These are phyloP conservation scores for Ramichloridium luteum DNA, from an alignment of 2,329 filamentous ascomycete genomes.

Conservation along the genomic window DNA sequence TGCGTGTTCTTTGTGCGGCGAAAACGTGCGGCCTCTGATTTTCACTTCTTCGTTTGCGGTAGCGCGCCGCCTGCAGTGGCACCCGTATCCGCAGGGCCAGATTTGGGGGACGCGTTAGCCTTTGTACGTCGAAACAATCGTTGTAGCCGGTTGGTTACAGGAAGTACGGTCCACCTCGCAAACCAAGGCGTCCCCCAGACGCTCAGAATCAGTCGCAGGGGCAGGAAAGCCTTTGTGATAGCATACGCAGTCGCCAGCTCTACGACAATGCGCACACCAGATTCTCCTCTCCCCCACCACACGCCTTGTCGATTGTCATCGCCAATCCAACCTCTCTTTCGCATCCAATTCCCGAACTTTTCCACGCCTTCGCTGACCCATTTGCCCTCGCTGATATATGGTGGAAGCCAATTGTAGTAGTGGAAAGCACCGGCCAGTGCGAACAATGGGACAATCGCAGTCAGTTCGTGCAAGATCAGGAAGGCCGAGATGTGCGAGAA, in stretches of 20 bases:
- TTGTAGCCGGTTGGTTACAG: no score
- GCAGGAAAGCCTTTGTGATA: conserved; percentile 74
- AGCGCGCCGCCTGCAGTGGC: no score
- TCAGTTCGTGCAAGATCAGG: conserved; percentile 81
- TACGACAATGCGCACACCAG: conserved; percentile 43
- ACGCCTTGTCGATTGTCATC: conserved; percentile 20
- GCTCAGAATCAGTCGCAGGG: conserved; percentile 62
- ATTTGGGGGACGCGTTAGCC: no score
- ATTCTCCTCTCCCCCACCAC: conserved; percentile 29
- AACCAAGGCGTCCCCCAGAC: conserved; percentile 91
- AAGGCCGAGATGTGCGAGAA: conserved; percentile 76
- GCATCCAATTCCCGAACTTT: conserved; percentile 66
- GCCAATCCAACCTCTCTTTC: conserved; percentile 69
- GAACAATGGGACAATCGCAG: conserved; percentile 68
- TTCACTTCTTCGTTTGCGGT: no score
- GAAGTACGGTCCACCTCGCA: conserved; percentile 51
- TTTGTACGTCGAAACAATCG: no score
- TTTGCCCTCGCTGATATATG: conserved; percentile 39
- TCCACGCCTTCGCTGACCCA: conserved; percentile 52
- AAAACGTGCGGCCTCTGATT: no score
- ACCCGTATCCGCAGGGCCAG: no score
- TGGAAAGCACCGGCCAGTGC: conserved; percentile 68
- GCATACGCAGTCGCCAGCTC: conserved; percentile 80
- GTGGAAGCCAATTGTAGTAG: conserved; percentile 62
- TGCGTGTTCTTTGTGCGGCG: no score